Evolutionary conservation across 1,284 basidiomycete species (phyloP).

Genomic region (Coniferiporia weirii): DNA sequence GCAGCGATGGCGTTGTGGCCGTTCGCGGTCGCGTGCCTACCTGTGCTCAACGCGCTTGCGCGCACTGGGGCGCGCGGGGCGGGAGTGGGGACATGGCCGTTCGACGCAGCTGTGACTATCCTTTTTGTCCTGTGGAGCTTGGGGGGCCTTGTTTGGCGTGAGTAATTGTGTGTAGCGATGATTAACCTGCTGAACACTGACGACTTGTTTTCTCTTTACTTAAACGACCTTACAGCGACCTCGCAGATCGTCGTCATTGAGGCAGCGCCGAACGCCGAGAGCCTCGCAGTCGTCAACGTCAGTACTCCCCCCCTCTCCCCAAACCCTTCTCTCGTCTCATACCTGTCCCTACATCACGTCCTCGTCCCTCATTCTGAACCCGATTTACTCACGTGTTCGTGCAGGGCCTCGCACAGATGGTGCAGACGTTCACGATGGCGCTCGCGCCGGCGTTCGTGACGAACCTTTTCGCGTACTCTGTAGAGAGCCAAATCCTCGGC

Average conservation of each 20-base stretch:
- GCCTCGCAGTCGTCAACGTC: conserved; percentile 20
- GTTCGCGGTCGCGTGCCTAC: conserved; percentile 20
- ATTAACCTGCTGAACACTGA: too few relatives aligned
- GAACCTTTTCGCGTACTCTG: conserved; percentile 21
- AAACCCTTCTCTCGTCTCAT: too few relatives aligned
- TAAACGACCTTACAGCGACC: background rate
- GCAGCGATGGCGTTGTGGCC: conserved; percentile 20
- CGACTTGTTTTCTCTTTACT: too few relatives aligned
- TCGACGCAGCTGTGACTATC: conserved; percentile 17
- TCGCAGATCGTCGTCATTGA: conserved; percentile 19
- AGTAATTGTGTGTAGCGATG: background rate
- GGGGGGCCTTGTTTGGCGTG: conserved; percentile 16
- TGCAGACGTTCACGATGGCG: conserved; percentile 18
- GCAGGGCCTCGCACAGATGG: conserved; percentile 20
- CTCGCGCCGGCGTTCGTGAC: conserved; percentile 21
- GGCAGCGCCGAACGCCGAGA: conserved; percentile 19
- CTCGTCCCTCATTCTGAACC: too few relatives aligned
- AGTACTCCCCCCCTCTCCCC: background rate
- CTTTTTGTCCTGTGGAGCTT: conserved; percentile 16
- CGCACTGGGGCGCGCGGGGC: conserved; percentile 11
- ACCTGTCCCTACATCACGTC: too few relatives aligned
- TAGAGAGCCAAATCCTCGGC: conserved; percentile 12
- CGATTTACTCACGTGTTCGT: background rate
- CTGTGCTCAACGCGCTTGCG: conserved; percentile 18
- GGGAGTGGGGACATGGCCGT: conserved; percentile 8